phyloP scores from a whole-genome alignment of 2,329 filamentous ascomycete species.

The Arthrobotrys megalospora region DNA sequence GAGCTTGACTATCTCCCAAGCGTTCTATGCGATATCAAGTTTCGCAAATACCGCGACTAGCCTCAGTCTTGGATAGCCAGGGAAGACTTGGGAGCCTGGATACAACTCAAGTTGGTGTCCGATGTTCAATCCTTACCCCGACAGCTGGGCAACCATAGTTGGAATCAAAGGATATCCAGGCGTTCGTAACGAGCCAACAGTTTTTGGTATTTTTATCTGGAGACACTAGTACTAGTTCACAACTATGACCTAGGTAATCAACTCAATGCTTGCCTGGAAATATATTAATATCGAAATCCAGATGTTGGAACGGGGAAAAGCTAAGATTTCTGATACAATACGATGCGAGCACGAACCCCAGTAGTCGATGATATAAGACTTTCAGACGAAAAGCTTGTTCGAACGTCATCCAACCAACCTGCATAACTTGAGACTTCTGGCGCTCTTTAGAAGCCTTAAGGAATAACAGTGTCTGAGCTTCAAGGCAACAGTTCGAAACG shows the following conservation, averaged over 20 bases:
- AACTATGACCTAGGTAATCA: not conserved
- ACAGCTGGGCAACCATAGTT: constrained; percentile 16
- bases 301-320: not conserved
- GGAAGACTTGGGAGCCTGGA: constrained; percentile 24
- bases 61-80: not conserved
- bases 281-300: not conserved
- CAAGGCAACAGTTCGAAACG: constrained; percentile 25
- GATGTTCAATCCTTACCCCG: not conserved
- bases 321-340: not conserved
- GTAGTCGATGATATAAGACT: constrained; percentile 9
- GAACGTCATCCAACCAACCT: constrained; percentile 22
- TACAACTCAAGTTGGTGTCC: not conserved
- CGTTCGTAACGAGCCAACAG: not conserved
- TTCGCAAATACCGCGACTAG: constrained; percentile 19
- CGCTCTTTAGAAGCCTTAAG: constrained; percentile 23
- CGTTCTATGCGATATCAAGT: not conserved
- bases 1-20: constrained; percentile 10
- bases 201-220: not conserved
- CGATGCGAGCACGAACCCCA: not conserved
- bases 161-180: constrained; percentile 4
- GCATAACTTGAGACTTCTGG: constrained; percentile 21
- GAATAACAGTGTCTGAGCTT: constrained; percentile 7
- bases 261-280: not conserved
- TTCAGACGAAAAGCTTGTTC: constrained; percentile 29
- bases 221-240: not conserved